Base-by-base conservation (phyloP, 2,329 filamentous ascomycete species). In the Exophiala alcalophila region DNA sequence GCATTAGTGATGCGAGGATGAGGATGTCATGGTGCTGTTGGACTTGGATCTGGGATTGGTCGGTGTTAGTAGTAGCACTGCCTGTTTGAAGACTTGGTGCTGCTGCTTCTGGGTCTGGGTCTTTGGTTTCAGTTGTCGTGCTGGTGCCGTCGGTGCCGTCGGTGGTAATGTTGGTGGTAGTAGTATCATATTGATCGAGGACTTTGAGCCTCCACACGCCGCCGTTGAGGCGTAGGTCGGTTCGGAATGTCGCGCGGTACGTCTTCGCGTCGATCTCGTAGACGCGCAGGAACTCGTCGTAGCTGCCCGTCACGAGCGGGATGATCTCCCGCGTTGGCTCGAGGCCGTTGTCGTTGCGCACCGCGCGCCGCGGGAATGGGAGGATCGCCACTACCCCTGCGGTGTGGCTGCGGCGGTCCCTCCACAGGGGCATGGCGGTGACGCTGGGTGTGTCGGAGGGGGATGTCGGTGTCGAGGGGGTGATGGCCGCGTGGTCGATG, bases 1-100 rank as follows among this genome's bases (percentile, higher is more conserved):
- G 85, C 91, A 97, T 97, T 60, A 92, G 96, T 31, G 88, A 94
- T 11, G 83, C 90, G 27, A 96, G 69, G n/a, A 94, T 66, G 30
- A 73, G 61, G 33, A 70, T 70, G 12, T 55, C 62, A 16, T 50
- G 34, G 4, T 49, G 10, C 9, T n/a, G 12, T 7, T 15, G 15
- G 12, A 8, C 11, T 23, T 18, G 29, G 7, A 6, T 33, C 30
- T 32, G 29, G 16, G 3, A n/a, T n/a, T n/a, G n/a, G n/a, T n/a
- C n/a, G n/a, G n/a, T n/a, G n/a, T n/a, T n/a, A n/a, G n/a, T n/a
- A n/a, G n/a, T n/a, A n/a, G n/a, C n/a, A n/a, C n/a, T n/a, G n/a
- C n/a, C n/a, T n/a, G n/a, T n/a, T n/a, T n/a, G n/a, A n/a, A n/a
- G n/a, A n/a, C n/a, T n/a, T n/a, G n/a, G n/a, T n/a, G n/a, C n/a